These are phyloP conservation scores for Pythium rhizo-oryzae DNA, from an alignment of 352 stramenopile genomes.

Conservation along the genomic window DNA sequence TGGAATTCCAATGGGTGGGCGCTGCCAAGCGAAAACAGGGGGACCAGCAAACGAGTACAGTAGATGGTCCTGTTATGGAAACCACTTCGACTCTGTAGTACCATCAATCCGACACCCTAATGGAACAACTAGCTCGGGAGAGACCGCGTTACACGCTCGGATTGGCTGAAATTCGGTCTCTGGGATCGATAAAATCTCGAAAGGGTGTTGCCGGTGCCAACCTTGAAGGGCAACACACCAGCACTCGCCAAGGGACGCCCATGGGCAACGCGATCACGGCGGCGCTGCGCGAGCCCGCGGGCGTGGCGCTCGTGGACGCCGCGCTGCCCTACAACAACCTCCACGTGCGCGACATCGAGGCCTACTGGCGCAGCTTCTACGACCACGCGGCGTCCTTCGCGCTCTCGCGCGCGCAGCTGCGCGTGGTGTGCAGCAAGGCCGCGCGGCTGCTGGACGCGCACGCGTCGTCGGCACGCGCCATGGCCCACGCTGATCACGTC, in stretches of 20 bases:
- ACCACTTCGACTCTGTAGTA: no score
- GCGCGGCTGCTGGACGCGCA: constrained; percentile 42
- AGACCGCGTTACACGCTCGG: no score
- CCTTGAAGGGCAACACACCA: no score
- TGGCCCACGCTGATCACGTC: constrained; percentile 48
- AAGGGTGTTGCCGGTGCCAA: no score
- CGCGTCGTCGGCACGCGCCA: constrained; percentile 40
- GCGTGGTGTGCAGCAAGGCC: constrained; percentile 61
- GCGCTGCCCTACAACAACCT: constrained; percentile 82
- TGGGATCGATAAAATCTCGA: no score
- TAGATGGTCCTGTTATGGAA: no score
- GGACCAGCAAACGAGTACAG: no score
- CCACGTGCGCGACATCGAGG: constrained; percentile 65
- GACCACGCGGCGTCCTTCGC: constrained; percentile 74
- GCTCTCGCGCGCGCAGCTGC: constrained; percentile 60
- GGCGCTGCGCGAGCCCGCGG: constrained; percentile 46
- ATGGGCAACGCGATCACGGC: constrained; percentile 68
- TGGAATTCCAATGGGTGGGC: constrained; percentile 3
- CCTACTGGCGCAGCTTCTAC: constrained; percentile 85
- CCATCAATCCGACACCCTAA: no score
- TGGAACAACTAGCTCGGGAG: no score
- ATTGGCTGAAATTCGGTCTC: no score
- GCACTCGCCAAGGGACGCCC: background rate
- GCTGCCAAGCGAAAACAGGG: background rate
- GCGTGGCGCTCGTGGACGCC: constrained; percentile 51